Percentiles rank a stretch among this genome's conserved stretches.
phyloP scores from a whole-genome alignment of 2,329 filamentous ascomycete genomes.

The Diaporthe australafricana region DNA sequence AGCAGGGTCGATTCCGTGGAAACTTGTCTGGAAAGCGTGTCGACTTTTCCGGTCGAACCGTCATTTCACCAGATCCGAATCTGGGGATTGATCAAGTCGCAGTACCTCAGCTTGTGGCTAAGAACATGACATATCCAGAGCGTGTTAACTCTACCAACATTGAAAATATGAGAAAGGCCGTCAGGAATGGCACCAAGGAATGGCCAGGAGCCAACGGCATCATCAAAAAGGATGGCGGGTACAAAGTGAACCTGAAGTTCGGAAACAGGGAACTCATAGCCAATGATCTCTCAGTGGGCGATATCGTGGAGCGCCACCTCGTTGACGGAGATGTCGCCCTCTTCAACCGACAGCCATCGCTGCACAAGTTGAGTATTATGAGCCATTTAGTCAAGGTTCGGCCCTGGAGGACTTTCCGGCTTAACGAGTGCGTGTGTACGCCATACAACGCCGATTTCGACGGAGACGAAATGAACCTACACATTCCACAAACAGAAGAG shows the following conservation, averaged over 20 bases:
- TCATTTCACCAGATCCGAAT: constrained; percentile 98
- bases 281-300: constrained; percentile 80
- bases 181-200: constrained; percentile 79
- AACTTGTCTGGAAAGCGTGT: constrained; percentile 98
- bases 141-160: constrained; percentile 87
- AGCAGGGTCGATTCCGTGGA: constrained; percentile 96
- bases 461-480: constrained; percentile 98
- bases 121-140: constrained; percentile 96
- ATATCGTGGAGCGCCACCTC: constrained; percentile 92
- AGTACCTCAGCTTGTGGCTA: constrained; percentile 90
- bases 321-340: constrained; percentile 96
- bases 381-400: constrained; percentile 93
- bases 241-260: constrained; percentile 81
- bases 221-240: constrained; percentile 72
- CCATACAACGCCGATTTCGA: constrained; percentile 99
- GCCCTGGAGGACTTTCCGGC: constrained; percentile 93
- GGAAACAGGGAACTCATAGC: constrained; percentile 79
- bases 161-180: constrained; percentile 79
- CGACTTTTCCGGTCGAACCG: constrained; percentile 96
- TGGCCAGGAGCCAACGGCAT: constrained; percentile 93
- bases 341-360: constrained; percentile 96
- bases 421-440: constrained; percentile 98
- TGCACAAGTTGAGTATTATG: constrained; percentile 99
- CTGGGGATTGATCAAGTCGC: constrained; percentile 93
- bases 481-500: constrained; percentile 98